These are phyloP conservation scores for Colletotrichum sp. DNA, from an alignment of 2,329 filamentous ascomycete genomes.

Conservation along the genomic window DNA sequence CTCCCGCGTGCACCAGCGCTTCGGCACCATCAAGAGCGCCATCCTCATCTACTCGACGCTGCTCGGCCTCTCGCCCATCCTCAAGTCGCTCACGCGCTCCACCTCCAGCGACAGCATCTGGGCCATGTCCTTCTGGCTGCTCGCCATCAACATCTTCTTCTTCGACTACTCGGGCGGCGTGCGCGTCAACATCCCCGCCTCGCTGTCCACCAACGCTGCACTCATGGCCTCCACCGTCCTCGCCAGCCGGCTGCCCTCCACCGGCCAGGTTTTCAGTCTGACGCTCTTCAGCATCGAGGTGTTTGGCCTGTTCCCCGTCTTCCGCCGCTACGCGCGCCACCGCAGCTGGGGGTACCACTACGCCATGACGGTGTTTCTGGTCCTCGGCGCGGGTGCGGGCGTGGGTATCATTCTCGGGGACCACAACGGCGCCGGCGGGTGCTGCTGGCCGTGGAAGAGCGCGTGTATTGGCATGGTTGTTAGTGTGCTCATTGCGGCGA, in stretches of 20 bases:
- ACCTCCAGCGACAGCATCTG: conserved; percentile 96
- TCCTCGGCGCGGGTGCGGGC: conserved; percentile 80
- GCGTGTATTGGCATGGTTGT: conserved; percentile 76
- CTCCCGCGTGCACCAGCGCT: conserved; percentile 52
- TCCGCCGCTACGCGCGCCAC: conserved; percentile 85
- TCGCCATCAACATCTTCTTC: conserved; percentile 96
- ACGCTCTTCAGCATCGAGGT: conserved; percentile 97
- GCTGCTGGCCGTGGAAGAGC: conserved; percentile 55
- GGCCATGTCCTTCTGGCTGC: conserved; percentile 92
- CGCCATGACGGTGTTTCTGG: conserved; percentile 74
- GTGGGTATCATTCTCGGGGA: conserved; percentile 68
- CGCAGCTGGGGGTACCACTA: conserved; percentile 84
- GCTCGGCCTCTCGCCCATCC: conserved; percentile 89
- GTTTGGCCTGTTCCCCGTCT: conserved; percentile 97
- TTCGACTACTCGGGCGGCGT: conserved; percentile 77
- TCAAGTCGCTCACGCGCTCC: conserved; percentile 93
- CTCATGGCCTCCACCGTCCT: conserved; percentile 96
- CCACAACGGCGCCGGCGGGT: conserved; percentile 33
- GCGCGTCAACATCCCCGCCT: conserved; percentile 68
- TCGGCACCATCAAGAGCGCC: conserved; percentile 90
- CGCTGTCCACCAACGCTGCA: conserved; percentile 90
- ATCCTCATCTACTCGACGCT: conserved; percentile 92
- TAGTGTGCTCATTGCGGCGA: conserved; percentile 73
- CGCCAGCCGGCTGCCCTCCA: conserved; percentile 85
- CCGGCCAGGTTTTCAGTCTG: conserved; percentile 91